Base-by-base conservation (phyloP, 140 eudicot genomes). In the Cichorium intybus region DNA sequence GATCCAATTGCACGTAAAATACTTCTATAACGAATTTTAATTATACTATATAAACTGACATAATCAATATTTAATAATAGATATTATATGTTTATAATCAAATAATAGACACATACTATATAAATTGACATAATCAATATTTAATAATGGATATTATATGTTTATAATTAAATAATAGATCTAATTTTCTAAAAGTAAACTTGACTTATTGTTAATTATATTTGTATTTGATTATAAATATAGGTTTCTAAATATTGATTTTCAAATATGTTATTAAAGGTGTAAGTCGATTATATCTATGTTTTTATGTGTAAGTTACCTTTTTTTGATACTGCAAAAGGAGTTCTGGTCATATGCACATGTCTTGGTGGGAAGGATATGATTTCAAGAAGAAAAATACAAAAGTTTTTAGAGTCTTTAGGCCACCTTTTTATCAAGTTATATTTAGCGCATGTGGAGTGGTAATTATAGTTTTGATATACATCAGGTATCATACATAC, bases 341-440 rank as follows among this genome's bases (percentile, higher is more conserved):
- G 41, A 12, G 62, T 56, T 56, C 29, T 18, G 26, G 41, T 45
- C 16, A 46, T 63, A 62, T 15, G 56, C 46, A 63, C 29, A 64
- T 29, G 14, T 64, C 31, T 28, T 64, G 53, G 55, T 46, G 58
- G 21, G 29, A 64, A 47, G 28, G n/a, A 64, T 26, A 47, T 64
- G 47, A 64, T 63, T 46, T 47, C 56, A 46, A 47, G 69, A 47
- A 47, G 57, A 26, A 63, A 63, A n/a, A 41, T 62, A 46, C 41
- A 63, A 47, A 16, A 62, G 14, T 24, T 62, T 60, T n/a, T n/a
- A n/a, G n/a, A 21, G 22, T n/a, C 22, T 60, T 26, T 1, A 2
- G 4, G 5, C 20, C 23, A 5, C 16, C 15, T 31, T 57, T 29
- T 15, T 8, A 2, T 17, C 58, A 6, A 24, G 15, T 14, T 27